Percentiles rank a stretch among this genome's conserved stretches.
Conservation (phyloP, 345 rosid species). For the Luvunga scandens region DNA sequence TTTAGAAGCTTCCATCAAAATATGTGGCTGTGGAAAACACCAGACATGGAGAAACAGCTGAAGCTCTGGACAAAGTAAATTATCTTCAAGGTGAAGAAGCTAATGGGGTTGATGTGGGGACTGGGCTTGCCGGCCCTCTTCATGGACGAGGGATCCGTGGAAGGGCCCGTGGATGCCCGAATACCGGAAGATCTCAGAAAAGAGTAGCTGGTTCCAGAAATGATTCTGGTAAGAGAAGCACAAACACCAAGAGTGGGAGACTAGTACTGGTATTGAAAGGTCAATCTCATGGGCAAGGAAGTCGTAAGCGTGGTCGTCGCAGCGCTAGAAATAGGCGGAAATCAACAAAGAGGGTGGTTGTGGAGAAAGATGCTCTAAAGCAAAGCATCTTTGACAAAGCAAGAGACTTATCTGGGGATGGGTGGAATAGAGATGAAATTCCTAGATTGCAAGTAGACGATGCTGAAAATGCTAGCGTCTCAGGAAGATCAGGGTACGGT, state of each 20-base stretch:
- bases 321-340: slow-evolving; percentile 48
- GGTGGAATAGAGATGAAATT: slow-evolving; percentile 36
- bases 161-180: slow-evolving; percentile 39
- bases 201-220: slow-evolving; percentile 31
- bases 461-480: slow-evolving; percentile 54
- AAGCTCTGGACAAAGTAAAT: slow-evolving; percentile 28
- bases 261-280: slow-evolving; percentile 40
- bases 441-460: slow-evolving; percentile 32
- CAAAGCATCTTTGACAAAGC: slow-evolving; percentile 25
- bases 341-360: slow-evolving; percentile 36
- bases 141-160: slow-evolving; percentile 46
- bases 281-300: slow-evolving; percentile 42
- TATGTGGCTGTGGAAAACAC: slow-evolving; percentile 31
- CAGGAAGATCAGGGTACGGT: slow-evolving; percentile 50
- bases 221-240: slow-evolving; percentile 44
- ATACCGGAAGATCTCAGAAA: slow-evolving; percentile 45
- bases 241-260: slow-evolving; percentile 21
- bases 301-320: slow-evolving; percentile 53
- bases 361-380: slow-evolving; percentile 16
- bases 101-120: slow-evolving; percentile 45
- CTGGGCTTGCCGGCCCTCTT: slow-evolving; percentile 30
- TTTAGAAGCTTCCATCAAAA: slow-evolving; percentile 40
- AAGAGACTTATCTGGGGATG: slow-evolving; percentile 16
- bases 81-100: slow-evolving; percentile 54
- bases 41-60: slow-evolving; percentile 26